These are phyloP conservation scores for Mrakia hoshinonis DNA, from an alignment of 768 basidiomycete genomes.

Conservation along the genomic window DNA sequence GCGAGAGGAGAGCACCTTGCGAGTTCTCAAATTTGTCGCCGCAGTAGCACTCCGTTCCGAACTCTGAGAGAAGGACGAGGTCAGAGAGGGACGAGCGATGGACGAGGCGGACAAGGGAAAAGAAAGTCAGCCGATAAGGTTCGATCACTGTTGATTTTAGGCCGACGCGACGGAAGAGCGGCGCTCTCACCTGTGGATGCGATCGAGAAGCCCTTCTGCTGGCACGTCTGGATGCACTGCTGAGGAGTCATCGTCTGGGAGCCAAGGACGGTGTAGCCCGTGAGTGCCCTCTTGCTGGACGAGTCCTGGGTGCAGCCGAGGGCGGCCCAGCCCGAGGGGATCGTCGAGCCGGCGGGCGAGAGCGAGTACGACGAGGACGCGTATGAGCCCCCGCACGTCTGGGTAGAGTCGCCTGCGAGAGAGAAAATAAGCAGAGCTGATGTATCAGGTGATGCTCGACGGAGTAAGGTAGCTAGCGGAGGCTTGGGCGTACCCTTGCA, in stretches of 20 bases:
- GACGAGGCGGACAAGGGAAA: no score
- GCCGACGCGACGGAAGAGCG: no score
- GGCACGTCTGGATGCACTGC: background rate
- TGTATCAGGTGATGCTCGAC: background rate
- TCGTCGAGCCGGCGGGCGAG: background rate
- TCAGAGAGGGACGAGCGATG: no score
- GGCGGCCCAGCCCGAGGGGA: background rate
- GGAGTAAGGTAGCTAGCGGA: background rate
- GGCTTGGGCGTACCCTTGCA: background rate
- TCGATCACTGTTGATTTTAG: no score
- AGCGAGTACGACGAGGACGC: background rate
- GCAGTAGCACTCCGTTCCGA: no score
- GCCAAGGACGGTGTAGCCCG: background rate
- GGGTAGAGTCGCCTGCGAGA: background rate
- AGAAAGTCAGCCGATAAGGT: no score
- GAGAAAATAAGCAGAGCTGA: background rate
- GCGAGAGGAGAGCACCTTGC: background rate
- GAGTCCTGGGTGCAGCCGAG: background rate
- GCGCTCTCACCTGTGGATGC: background rate
- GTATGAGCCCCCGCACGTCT: constrained; percentile 1
- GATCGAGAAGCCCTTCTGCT: background rate
- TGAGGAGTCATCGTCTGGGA: background rate
- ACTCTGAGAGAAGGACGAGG: no score
- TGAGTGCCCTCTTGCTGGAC: background rate
- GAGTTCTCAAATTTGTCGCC: no score